Conservation (phyloP, 805 yeast species). For the Jamesozyma jinghongensis region DNA sequence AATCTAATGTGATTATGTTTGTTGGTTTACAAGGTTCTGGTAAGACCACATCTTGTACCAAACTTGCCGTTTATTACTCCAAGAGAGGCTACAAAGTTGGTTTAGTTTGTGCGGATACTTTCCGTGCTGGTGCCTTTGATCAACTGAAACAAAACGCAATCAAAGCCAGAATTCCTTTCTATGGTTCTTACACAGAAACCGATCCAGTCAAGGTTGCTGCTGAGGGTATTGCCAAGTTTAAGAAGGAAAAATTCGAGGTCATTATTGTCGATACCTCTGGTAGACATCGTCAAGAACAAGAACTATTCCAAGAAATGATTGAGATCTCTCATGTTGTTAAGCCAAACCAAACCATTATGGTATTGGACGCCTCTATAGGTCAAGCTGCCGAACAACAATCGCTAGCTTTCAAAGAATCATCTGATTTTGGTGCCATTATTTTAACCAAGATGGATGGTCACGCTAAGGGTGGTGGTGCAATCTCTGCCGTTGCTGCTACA, state of each 20-base stretch:
- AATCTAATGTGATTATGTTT: conserved; percentile 80
- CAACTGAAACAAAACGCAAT: conserved; percentile 96
- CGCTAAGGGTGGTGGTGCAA: conserved; percentile 99
- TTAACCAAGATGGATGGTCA: conserved; percentile 97
- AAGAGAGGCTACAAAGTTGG: conserved; percentile 92
- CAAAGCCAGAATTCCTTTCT: conserved; percentile 87
- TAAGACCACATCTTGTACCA: conserved; percentile 96
- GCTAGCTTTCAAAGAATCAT: conserved; percentile 82
- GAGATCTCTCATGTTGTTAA: conserved; percentile 80
- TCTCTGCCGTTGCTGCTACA: conserved; percentile 96
- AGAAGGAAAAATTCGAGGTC: conserved; percentile 81
- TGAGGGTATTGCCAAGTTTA: conserved; percentile 88
- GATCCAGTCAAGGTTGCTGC: conserved; percentile 89
- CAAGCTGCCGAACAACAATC: conserved; percentile 97
- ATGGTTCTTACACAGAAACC: conserved; percentile 90
- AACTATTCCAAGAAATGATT: conserved; percentile 86
- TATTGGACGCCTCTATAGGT: conserved; percentile 93
- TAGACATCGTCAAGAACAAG: conserved; percentile 91
- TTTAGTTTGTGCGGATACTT: conserved; percentile 96
- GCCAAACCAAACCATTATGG: conserved; percentile 97
- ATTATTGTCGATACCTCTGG: conserved; percentile 97
- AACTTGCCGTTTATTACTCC: conserved; percentile 88
- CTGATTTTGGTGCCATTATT: conserved; percentile 91
- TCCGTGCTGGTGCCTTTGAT: conserved; percentile 99
- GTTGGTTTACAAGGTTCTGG: conserved; percentile 99